Base-by-base conservation (phyloP, 805 yeast genomes). In the Pichia membranifaciens region DNA sequence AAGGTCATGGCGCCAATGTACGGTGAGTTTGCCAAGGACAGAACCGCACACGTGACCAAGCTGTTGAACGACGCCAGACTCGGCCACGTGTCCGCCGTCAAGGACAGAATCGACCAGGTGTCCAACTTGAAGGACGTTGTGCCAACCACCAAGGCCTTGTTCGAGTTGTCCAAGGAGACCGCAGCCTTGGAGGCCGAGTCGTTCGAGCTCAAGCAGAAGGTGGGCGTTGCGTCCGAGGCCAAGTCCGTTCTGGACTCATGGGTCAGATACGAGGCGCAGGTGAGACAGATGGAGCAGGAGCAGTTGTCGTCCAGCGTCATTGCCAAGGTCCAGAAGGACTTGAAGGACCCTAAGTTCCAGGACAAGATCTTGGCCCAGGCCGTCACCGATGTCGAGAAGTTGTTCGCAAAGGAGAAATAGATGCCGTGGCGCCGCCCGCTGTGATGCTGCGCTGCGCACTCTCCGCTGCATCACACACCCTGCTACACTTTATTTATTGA, bases 251-350 rank as follows among this genome's bases (percentile, higher is more conserved):
- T 93, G 67, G 99, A 93, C 74, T 88, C 98, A 15, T 93, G 99
- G 99, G 97, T 90, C 61, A 87, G 98, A 81, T 87, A 86, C 72
- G 99, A 93, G 78, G 84, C 87, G 58, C 89, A 88, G 68, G 93
- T 90, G 58, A 91, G 97, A 76, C 96, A 88, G 76, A 73, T 81
- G 66, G 96, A 93, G 78, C 99, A 93, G 78, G 79, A 82, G 71
- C 96, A 87, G 71, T 82, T 93, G 62, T 81, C 95, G 58, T 73
- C 85, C 65, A 64, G 89, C 50, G 96, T 93, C 56, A 86, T 89
- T 67, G 74, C 89, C 47, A 89, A 87, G 76, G 93, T 91, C 62
- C 81, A 87, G 76, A 72, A 83, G 69, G 93, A 88, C 72, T 71
- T 93, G 59, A 71, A 75, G 60, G 84, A 84, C 73, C 81, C 96